Evolutionary conservation across 1,284 basidiomycete species (phyloP).

Genomic region (Rhodotorula sp.): DNA sequence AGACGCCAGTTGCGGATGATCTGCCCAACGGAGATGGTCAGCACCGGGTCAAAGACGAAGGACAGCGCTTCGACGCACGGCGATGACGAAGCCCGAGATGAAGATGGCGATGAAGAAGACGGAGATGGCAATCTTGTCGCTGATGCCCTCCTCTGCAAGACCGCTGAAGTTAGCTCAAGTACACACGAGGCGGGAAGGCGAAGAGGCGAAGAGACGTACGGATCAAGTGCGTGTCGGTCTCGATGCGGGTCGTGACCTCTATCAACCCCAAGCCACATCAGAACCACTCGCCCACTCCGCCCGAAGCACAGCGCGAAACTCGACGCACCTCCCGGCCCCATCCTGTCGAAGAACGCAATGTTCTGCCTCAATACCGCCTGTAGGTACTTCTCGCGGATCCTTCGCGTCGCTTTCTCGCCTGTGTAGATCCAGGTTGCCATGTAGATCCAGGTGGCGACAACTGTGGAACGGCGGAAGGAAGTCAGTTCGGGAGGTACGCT

Average conservation of each 20-base stretch:
- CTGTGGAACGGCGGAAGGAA: not conserved
- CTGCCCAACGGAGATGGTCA: too few relatives aligned
- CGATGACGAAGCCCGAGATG: conserved; percentile 38
- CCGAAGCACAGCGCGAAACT: too few relatives aligned
- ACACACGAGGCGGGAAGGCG: too few relatives aligned
- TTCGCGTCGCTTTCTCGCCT: conserved; percentile 81
- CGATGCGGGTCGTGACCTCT: conserved; percentile 92
- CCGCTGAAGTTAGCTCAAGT: not conserved
- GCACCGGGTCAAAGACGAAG: too few relatives aligned
- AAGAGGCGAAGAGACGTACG: conserved; percentile 48
- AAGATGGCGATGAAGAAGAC: conserved; percentile 51
- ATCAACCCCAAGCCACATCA: too few relatives aligned
- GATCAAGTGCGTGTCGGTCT: conserved; percentile 41
- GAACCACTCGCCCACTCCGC: too few relatives aligned
- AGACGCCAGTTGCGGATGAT: conserved; percentile 49
- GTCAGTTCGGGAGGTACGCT: not conserved
- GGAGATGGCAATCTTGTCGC: conserved; percentile 23
- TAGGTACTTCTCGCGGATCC: conserved; percentile 58
- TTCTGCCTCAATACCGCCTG: conserved; percentile 69
- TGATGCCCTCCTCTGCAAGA: not conserved
- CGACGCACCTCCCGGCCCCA: conserved; percentile 77
- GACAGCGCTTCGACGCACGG: conserved; percentile 2
- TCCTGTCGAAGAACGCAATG: conserved; percentile 78
- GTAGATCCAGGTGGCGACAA: conserved; percentile 7
- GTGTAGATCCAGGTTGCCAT: conserved; percentile 72